A percentile compares a stretch with the other conserved stretches of the same genome.
Conservation (phyloP, 2,329 filamentous ascomycete species). For the Dothideomycetes sp. region DNA sequence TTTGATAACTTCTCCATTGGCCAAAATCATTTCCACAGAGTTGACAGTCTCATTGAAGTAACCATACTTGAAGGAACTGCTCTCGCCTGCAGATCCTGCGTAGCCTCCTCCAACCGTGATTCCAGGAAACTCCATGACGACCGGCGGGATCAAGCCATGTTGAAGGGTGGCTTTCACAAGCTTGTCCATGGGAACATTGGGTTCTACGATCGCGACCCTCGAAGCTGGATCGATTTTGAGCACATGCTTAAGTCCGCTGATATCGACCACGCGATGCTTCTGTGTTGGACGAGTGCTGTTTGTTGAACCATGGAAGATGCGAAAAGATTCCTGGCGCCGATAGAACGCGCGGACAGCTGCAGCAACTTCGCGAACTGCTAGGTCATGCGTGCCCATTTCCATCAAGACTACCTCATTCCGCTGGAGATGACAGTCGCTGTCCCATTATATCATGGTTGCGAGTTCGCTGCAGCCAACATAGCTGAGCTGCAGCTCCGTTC, state of each 20-base stretch:
- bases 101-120: constrained; percentile 61
- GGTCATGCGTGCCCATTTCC: too few relatives aligned
- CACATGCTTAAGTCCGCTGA: constrained; percentile 51
- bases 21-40: constrained; percentile 53
- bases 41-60: constrained; percentile 53
- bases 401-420: too few relatives aligned
- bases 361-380: too few relatives aligned
- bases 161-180: constrained; percentile 47
- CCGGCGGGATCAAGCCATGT: constrained; percentile 49
- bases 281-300: constrained; percentile 54
- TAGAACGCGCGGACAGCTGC: constrained; percentile 35
- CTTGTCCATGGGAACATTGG: constrained; percentile 57
- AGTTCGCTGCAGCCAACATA: too few relatives aligned
- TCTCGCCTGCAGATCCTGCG: constrained; percentile 57
- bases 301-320: constrained; percentile 66
- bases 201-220: constrained; percentile 54
- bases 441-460: too few relatives aligned
- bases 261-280: constrained; percentile 43
- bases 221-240: constrained; percentile 44
- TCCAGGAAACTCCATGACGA: constrained; percentile 61
- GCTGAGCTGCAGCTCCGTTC: too few relatives aligned
- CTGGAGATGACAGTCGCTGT: too few relatives aligned
- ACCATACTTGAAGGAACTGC: constrained; percentile 57
- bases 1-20: constrained; percentile 44
- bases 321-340: constrained; percentile 44